Base-by-base conservation (phyloP, 1,284 basidiomycete genomes). In the Ceratobasidium sp. region DNA sequence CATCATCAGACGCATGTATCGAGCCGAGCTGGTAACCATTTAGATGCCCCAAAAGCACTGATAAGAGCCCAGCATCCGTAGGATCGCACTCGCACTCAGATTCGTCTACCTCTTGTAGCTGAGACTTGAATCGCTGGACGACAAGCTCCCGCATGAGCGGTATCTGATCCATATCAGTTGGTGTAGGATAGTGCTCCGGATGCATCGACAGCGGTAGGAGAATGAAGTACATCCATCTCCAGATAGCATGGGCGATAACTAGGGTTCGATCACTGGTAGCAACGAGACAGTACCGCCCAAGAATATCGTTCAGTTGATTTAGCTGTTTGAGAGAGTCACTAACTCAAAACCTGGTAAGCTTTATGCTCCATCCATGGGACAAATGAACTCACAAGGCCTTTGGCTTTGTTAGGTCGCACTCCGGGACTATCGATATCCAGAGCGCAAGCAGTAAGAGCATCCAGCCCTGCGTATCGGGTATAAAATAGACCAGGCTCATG, bases 21-120 rank as follows among this genome's bases (percentile, higher is more conserved):
- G 52, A 56, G 52, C 52, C 52, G 9, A 56, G 20, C 23, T 56
- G 52, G n/a, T 56, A 56, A 23, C 52, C 52, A 56, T 56, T 56
- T 20, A 56, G 23, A 56, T 56, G 23, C n/a, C 52, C 52, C 52
- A 56, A 12, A 7, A 56, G 7, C n/a, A 56, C 52, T 23, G 52
- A 23, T 26, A 56, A 26, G 23, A 56, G 20, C n/a, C n/a, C 52
- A 23, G 52, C 52, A 26, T 26, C 7, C 12, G 52, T 56, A 23
- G 52, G 52, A 23, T 56, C 52, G 6, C 52, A 33, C 33, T 33
- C 33, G 33, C 33, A 56, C 7, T 56, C 52, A 56, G 12, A 12
- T 23, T 20, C 6, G 20, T 56, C 52, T 23, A 56, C 12, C n/a
- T 56, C 52, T 3, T 56, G 52, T 23, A 56, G 23, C n/a, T 20